Evolutionary conservation across 768 basidiomycete genomes (phyloP), one percentile per base, ranked within the genome.

Genomic region (Xerocomellus dryophilus): DNA sequence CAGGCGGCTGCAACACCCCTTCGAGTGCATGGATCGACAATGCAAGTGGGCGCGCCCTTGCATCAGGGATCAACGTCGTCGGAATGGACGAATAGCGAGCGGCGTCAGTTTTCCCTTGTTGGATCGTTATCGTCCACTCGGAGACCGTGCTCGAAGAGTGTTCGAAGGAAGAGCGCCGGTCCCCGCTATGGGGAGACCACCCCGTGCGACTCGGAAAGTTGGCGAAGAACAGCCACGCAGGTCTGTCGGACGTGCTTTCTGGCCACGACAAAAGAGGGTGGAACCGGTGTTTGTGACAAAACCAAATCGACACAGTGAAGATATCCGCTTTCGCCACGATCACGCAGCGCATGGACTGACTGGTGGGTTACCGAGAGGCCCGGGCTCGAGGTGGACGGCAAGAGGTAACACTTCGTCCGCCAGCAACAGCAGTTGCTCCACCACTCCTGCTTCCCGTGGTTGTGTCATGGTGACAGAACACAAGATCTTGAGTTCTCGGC

Each of bases 351-450:
- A 83, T 66, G 0, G 76, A 70, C 20, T 82, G 81, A 21, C 74
- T 77, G 3, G 81, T 77, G n/a, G 2, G 85, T 73, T 0, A 79
- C 75, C 45, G 82, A 81, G 1, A 73, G 58, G n/a, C n/a, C n/a
- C n/a, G 1, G 73, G 73, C 5, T 74, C 62, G 17, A 90, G 74
- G 17, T 69, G 76, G 2, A 69, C 56, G 21, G 85, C 66, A n/a
- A 89, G 73, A 17, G 66, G 63, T 4, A 90, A 62, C 5, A 83
- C 59, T 51, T 88, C 85, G 23, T 76, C 68, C 2, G 79, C 76
- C 1, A 81, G 77, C 21, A 71, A 65, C 60, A 90, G 78, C 1
- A 89, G 74, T 47, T 82, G 76, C 6, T 78, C 78, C n/a, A 80
- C 60, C 4, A 84, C 65, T 0, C 74, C 59, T 32, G 74, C 70